These are phyloP conservation scores for Hypoxylon sp. DNA, from an alignment of 2,329 filamentous ascomycete genomes.

Conservation along the genomic window DNA sequence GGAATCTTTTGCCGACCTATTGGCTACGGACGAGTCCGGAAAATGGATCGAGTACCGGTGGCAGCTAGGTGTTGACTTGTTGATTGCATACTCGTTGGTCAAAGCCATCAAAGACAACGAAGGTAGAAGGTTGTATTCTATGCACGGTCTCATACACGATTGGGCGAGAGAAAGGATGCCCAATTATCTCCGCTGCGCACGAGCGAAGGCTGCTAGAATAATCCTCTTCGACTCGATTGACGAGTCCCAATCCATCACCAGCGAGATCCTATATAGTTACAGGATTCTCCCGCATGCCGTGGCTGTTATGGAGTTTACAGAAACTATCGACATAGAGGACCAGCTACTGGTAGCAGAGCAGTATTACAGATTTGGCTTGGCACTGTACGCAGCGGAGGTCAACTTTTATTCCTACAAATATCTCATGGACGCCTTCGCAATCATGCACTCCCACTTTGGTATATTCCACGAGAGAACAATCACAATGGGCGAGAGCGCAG, in stretches of 20 bases:
- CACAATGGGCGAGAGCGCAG: background rate
- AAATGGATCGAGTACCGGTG: constrained; percentile 20
- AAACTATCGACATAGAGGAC: background rate
- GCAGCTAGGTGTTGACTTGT: constrained; percentile 7
- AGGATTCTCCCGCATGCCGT: constrained; percentile 10
- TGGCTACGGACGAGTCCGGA: constrained; percentile 11
- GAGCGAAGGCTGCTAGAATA: constrained; percentile 15
- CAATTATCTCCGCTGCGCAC: background rate
- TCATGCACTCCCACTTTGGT: background rate
- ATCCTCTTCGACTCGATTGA: constrained; percentile 27
- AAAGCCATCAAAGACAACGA: constrained; percentile 5
- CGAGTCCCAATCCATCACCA: background rate
- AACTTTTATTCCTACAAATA: background rate
- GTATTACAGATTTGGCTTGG: constrained; percentile 1
- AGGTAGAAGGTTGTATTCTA: constrained; percentile 3
- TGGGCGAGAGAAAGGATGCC: constrained; percentile 29
- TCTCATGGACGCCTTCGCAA: background rate
- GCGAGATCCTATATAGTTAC: background rate
- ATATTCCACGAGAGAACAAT: background rate
- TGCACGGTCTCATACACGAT: constrained; percentile 23
- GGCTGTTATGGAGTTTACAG: constrained; percentile 5
- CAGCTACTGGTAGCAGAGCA: background rate
- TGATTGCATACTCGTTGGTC: constrained; percentile 24
- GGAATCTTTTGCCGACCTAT: constrained; percentile 13
- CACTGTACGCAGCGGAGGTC: background rate